Base-by-base conservation (phyloP, 2,329 filamentous ascomycete species). In the Neofusicoccum laricinum region DNA sequence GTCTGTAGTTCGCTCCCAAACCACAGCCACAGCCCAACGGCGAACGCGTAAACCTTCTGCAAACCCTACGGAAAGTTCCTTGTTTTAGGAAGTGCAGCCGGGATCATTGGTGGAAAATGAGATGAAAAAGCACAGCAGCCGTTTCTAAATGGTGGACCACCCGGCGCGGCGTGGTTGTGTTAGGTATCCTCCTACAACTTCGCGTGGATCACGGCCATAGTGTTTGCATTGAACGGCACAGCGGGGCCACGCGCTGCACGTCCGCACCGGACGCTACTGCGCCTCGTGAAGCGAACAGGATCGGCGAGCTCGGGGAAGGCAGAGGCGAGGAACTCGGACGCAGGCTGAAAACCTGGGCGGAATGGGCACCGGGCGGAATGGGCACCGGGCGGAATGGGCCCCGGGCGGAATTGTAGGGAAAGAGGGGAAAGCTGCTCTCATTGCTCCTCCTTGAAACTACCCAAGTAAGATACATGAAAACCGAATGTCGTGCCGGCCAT, bases 391-490 rank as follows among this genome's bases (percentile, higher is more conserved):
- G n/a, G 21, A 25, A 38, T n/a, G 57, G 21, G 10, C 34, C 34
- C 19, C 17, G 45, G 46, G 14, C 25, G 43, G 43, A 61, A 50
- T 12, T 40, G 19, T 25, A 49, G 46, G 50, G 45, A 30, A 61
- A 50, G 46, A 61, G 34, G 46, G 36, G 34, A 41, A 61, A 40
- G 46, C 32, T 49, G 19, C 45, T 61, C 45, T 34, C 46, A 61
- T 49, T 49, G 19, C 45, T 50, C 58, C 45, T 61, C 58, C 55
- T 21, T 50, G 45, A 61, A 61, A 61, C 58, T 61, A 61, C 45
- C 45, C 43, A 50, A 61, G 58, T 61, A 61, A 61, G 58, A 61
- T 61, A 50, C 46, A 61, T 49, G 55, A 59, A 59, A 46, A 61
- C 45, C 34, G 43, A 49, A 61, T 15, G 45, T 61, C 58, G 58